phyloP scores from a whole-genome alignment of 805 yeast species.

The Cyberlindnera americana region DNA sequence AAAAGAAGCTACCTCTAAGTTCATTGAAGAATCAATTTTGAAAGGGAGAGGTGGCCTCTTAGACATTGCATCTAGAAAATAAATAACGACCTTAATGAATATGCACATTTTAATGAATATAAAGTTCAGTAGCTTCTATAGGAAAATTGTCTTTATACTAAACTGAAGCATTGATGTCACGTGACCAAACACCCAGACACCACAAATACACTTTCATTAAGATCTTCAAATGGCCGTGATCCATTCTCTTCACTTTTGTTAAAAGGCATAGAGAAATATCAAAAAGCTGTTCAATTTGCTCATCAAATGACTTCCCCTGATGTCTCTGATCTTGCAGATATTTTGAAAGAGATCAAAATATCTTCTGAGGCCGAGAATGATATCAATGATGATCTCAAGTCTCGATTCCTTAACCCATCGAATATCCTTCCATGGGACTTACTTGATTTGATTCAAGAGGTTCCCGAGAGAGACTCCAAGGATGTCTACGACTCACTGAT shows the following conservation, averaged over 20 bases:
- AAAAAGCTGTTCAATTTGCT: too few relatives aligned
- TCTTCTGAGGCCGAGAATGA: neutral
- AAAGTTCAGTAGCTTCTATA: too few relatives aligned
- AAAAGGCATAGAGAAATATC: too few relatives aligned
- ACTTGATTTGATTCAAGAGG: slow-evolving; percentile 61
- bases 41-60: slow-evolving; percentile 18
- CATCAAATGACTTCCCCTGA: slow-evolving; percentile 19
- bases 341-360: slow-evolving; percentile 8
- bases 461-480: slow-evolving; percentile 36
- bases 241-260: too few relatives aligned
- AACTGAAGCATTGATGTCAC: too few relatives aligned
- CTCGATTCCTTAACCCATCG: slow-evolving; percentile 59
- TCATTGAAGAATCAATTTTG: slow-evolving; percentile 21
- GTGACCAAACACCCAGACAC: neutral
- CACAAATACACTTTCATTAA: too few relatives aligned
- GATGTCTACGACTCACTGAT: slow-evolving; percentile 37
- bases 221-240: too few relatives aligned
- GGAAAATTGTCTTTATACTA: too few relatives aligned
- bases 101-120: too few relatives aligned
- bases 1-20: slow-evolving; percentile 15
- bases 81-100: too few relatives aligned
- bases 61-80: slow-evolving; percentile 51
- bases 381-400: slow-evolving; percentile 24
- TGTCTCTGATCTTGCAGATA: slow-evolving; percentile 8
- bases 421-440: slow-evolving; percentile 64